These are phyloP conservation scores for Massarina eburnea DNA, from an alignment of 2,329 filamentous ascomycete genomes.

Conservation along the genomic window DNA sequence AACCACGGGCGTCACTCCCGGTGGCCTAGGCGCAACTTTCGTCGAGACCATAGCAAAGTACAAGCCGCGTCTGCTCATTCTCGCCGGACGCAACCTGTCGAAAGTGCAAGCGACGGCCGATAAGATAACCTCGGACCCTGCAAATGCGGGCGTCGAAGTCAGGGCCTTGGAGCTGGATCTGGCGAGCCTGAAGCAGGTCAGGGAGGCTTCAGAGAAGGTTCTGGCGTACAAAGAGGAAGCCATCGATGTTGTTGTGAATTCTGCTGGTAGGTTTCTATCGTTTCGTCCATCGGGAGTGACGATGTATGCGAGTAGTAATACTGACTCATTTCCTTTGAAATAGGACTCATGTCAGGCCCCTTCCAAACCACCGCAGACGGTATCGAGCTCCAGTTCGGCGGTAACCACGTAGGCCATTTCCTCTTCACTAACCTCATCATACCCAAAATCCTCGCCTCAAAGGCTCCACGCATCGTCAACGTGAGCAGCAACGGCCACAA, in stretches of 20 bases:
- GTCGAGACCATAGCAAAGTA: conserved; percentile 30
- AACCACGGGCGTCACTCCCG: conserved; percentile 35
- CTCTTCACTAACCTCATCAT: conserved; percentile 51
- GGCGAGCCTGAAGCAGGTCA: conserved; percentile 35
- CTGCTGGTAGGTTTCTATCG: conserved; percentile 29
- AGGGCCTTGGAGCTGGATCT: conserved; percentile 41
- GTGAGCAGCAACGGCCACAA: conserved; percentile 46
- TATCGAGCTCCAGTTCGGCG: conserved; percentile 46
- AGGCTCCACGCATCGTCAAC: conserved; percentile 45
- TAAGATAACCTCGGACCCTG: conserved; percentile 30
- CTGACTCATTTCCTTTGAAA: too few relatives aligned
- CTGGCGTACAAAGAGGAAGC: conserved; percentile 26
- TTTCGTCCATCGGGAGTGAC: background rate
- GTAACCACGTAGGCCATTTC: conserved; percentile 56
- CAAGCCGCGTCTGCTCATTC: conserved; percentile 29
- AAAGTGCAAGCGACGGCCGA: conserved; percentile 47
- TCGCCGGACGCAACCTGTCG: conserved; percentile 45
- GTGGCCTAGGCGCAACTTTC: conserved; percentile 32
- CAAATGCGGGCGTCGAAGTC: conserved; percentile 37
- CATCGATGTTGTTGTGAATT: conserved; percentile 50
- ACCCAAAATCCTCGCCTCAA: conserved; percentile 41
- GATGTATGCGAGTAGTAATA: too few relatives aligned
- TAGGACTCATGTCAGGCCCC: conserved; percentile 34
- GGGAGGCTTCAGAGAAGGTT: conserved; percentile 37
- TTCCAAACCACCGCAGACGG: conserved; percentile 34